Evolutionary conservation across 2,329 filamentous ascomycete genomes (phyloP), one percentile per base, ranked within the genome.

Genomic region (Alternaria sp.): DNA sequence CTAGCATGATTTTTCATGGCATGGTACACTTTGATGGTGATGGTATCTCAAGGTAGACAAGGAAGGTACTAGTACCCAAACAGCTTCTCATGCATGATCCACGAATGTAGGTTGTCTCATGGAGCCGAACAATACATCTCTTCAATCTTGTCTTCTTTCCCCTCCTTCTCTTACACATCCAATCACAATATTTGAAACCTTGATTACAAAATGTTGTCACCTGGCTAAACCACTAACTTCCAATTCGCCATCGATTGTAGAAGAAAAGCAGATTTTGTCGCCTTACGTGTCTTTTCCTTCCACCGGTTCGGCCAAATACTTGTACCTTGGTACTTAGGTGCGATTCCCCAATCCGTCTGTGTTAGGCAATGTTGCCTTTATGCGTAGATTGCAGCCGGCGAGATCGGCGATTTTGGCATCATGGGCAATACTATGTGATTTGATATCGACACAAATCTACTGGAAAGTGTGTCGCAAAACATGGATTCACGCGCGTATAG

Each of bases 351-450:
- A 20, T 26, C 32, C 20, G 46, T 49, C 46, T 49, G 46, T 36
- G 46, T 49, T 49, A 38, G 46, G 46, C 46, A 49, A 49, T 36
- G 8, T 49, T 36, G 46, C 32, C 16, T 24, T 38, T 38, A 49
- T 38, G 32, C 46, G 30, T 38, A 22, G 46, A 49, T 49, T 49
- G 30, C 46, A 49, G 46, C 46, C 46, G 46, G 46, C 32, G 14
- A 36, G 30, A 49, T 49, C 46, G 46, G 46, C 46, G 46, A 49
- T 49, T 36, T 26, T 18, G 22, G 20, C 20, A 49, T 49, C 16
- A 7, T 3, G 20, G 46, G 18, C 46, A n/a, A 49, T 49, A 18
- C 14, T 36, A 30, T 49, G 32, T 49, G 32, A 38, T 42, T 14
- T 4, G 20, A 16, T 42, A 16, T 42, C 39, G 20, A 42, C 20